Conservation (phyloP, 202 grass and related monocot species). For the Saccharum hybrid region DNA sequence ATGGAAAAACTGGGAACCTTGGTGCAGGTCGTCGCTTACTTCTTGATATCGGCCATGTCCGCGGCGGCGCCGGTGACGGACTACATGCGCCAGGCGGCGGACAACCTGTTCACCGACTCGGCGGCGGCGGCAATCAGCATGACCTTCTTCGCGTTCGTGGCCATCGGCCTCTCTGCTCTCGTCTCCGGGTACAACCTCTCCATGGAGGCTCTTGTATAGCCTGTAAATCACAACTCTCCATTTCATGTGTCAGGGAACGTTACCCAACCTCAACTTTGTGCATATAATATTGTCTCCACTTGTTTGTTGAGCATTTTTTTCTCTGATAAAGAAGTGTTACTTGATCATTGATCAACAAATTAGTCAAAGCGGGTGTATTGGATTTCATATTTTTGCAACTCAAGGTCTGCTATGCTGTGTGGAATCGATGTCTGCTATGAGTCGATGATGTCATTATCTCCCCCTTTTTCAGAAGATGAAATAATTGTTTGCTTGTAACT, state of each 20-base stretch:
- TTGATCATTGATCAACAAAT: neutral
- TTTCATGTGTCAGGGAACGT: neutral
- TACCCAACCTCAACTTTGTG: neutral
- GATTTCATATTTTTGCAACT: neutral
- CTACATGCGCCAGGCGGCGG: constrained; percentile 58
- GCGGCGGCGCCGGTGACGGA: constrained; percentile 73
- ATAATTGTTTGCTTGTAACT: constrained; percentile 19
- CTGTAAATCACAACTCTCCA: neutral
- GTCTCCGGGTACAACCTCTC: constrained; percentile 76
- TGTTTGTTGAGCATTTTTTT: neutral
- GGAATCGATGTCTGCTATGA: neutral
- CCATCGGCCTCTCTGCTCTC: constrained; percentile 59
- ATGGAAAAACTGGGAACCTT: neutral
- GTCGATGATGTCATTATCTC: neutral
- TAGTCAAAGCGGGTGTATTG: neutral
- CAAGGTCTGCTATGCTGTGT: neutral
- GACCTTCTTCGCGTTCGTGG: constrained; percentile 70
- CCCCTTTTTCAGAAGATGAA: neutral
- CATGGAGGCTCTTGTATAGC: constrained; percentile 54
- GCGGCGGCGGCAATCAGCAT: constrained; percentile 67
- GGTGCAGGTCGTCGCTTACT: constrained; percentile 60
- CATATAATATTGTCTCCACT: neutral
- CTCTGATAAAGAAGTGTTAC: neutral
- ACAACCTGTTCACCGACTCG: constrained; percentile 69
- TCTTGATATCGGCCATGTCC: constrained; percentile 63